Evolutionary conservation across 805 yeast species (phyloP), one percentile per base, ranked within the genome.

Genomic region (Candida rishiriensis): DNA sequence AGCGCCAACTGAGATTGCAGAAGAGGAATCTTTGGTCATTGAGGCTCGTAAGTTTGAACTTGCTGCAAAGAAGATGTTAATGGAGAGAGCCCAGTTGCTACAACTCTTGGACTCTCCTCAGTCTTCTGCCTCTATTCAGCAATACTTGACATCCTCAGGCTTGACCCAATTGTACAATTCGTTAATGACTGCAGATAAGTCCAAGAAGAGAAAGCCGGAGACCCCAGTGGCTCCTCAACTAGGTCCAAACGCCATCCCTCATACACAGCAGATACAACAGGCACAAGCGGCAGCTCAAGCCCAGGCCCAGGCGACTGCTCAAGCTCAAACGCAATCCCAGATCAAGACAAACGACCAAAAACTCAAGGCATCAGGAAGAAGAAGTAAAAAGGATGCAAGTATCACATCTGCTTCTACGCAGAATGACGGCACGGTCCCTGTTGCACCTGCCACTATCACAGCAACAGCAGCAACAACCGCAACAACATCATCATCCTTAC

Each of bases 1-100:
- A 53, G 81, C 91, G 2, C 97, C 99, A 1, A 95, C 97, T 0
- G 99, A 93, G 61, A 87, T 93, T 37, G 98, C 98, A 0, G 99
- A 93, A 67, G 99, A 93, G 60, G 98, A 93, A 62, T 88, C 96
- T 0, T 70, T 93, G 40, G 87, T 93, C 10, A 82, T 91, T 29
- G 99, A 93, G 61, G 95, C 97, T 2, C 78, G 95, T 39, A 82
- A 91, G 51, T 87, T 93, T 50, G 98, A 93, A 59, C 77, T 88
- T 45, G 87, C 95, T 2, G 95, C 97, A 0, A 90, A 88, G 68
- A 85, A 87, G 62, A 85, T 91, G 72, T 73, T 89, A 42, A 68
- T 73, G 39, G 99, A 93, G 61, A 75, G 99, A 52, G 83, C 88
- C 2, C 82, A 85, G 40, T 64, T 93, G 31, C 68, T 93, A 37